Evolutionary conservation across 805 yeast genomes (phyloP).

Genomic region (Saccharomycopsis selenospora): DNA sequence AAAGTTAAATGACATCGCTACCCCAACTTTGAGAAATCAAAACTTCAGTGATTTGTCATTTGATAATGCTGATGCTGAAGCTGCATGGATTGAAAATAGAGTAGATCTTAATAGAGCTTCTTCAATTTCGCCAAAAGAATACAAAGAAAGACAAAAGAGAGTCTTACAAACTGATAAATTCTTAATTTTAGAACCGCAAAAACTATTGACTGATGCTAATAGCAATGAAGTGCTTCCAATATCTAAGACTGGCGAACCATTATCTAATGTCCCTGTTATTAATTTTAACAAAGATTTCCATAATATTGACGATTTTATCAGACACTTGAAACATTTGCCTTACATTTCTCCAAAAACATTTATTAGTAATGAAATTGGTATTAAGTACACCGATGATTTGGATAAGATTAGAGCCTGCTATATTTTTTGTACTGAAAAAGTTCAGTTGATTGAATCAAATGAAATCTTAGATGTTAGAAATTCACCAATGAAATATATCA

Average conservation of each 20-base stretch:
- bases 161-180: slow-evolving; percentile 54
- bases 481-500: slow-evolving; percentile 18
- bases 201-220: slow-evolving; percentile 35
- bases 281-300: slow-evolving; percentile 24
- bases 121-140: slow-evolving; percentile 60
- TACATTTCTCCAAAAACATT: slow-evolving; percentile 47
- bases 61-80: slow-evolving; percentile 36
- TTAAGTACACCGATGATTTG: slow-evolving; percentile 43
- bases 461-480: slow-evolving; percentile 31
- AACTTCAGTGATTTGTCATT: slow-evolving; percentile 23
- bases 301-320: slow-evolving; percentile 39
- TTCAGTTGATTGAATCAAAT: slow-evolving; percentile 36
- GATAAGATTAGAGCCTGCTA: slow-evolving; percentile 63
- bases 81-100: slow-evolving; percentile 46
- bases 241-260: slow-evolving; percentile 7
- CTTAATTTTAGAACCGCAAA: slow-evolving; percentile 57
- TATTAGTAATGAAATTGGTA: slow-evolving; percentile 44
- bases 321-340: slow-evolving; percentile 29
- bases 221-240: slow-evolving; percentile 38
- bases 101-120: slow-evolving; percentile 66
- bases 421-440: slow-evolving; percentile 54
- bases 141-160: slow-evolving; percentile 60
- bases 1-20: slow-evolving; percentile 1
- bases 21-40: slow-evolving; percentile 23
- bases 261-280: background rate